Percentiles rank a stretch among this genome's conserved stretches.
phyloP scores from a whole-genome alignment of 495 filamentous ascomycete species.

The Penicillium atrosanguineum region DNA sequence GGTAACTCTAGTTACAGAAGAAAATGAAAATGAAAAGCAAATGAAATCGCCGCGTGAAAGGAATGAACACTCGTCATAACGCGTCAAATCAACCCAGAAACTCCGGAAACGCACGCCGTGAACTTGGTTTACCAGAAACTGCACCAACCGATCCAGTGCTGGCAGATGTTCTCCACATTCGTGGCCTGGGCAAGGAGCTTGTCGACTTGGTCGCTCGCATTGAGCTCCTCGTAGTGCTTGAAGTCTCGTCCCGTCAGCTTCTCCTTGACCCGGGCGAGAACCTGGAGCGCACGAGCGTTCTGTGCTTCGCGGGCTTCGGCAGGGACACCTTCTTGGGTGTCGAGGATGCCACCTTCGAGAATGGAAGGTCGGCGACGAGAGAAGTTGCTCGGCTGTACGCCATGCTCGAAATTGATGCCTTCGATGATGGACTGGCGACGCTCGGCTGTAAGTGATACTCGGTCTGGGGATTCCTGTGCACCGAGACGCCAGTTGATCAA shows the following conservation, averaged over 20 bases:
- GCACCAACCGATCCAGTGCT: constrained; percentile 98
- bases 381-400: constrained; percentile 45
- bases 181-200: constrained; percentile 92
- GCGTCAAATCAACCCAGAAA: constrained; percentile 14
- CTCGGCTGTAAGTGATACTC: constrained; percentile 78
- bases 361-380: constrained; percentile 47
- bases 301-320: constrained; percentile 70
- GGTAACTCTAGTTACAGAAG: constrained; percentile 28
- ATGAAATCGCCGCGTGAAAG: neutral
- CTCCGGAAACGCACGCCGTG: constrained; percentile 1
- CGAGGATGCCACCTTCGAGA: constrained; percentile 50
- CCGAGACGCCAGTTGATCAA: constrained; percentile 95
- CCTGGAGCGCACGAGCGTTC: constrained; percentile 89
- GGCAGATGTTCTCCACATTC: constrained; percentile 94
- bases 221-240: constrained; percentile 68
- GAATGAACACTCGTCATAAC: constrained; percentile 19
- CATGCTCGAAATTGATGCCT: constrained; percentile 55
- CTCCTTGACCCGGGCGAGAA: constrained; percentile 86
- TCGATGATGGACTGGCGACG: constrained; percentile 71
- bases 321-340: constrained; percentile 49
- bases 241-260: constrained; percentile 82
- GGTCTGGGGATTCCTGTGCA: constrained; percentile 75
- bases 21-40: constrained; percentile 4
- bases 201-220: constrained; percentile 85
- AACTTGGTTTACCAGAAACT: constrained; percentile 69